A percentile compares a stretch with the other conserved stretches of the same genome.
phyloP scores from a whole-genome alignment of 768 basidiomycete species.

The Exsudoporus frostii region DNA sequence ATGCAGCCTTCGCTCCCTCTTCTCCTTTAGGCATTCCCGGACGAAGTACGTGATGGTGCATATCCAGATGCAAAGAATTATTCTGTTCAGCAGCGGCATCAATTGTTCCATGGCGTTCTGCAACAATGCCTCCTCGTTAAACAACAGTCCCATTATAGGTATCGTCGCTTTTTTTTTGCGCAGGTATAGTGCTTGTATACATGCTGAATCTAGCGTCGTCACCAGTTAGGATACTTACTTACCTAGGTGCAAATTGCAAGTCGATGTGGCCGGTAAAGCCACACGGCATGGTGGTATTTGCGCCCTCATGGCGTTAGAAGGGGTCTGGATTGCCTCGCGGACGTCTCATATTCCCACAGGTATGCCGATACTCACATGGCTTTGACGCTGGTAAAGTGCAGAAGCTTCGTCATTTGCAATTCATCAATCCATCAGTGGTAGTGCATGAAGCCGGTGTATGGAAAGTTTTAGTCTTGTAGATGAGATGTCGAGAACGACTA shows the following conservation, averaged over 20 bases:
- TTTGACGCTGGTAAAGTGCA: background rate
- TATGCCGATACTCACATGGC: background rate
- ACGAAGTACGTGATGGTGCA: slow-evolving; percentile 18
- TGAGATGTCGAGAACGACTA: background rate
- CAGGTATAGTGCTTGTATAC: background rate
- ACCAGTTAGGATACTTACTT: background rate
- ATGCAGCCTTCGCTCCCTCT: slow-evolving; percentile 19
- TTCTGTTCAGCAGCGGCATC: slow-evolving; percentile 10
- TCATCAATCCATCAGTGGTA: background rate
- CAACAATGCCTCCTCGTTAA: slow-evolving; percentile 19
- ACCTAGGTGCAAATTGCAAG: background rate
- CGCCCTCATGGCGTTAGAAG: background rate
- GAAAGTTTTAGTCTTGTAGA: background rate
- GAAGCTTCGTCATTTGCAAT: background rate
- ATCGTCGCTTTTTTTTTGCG: background rate
- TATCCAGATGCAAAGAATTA: slow-evolving; percentile 9
- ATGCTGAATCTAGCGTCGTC: background rate
- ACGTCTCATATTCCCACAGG: slow-evolving; percentile 1
- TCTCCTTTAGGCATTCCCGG: slow-evolving; percentile 16
- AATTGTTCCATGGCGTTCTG: slow-evolving; percentile 5
- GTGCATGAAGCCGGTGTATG: too few relatives aligned
- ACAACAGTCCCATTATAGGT: slow-evolving; percentile 15
- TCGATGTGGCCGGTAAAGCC: background rate
- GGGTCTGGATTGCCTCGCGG: slow-evolving; percentile 3
- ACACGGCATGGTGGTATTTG: background rate